Conservation (phyloP, 108 stramenopile genomes). For the Cyclotella choctawhatcheeana region DNA sequence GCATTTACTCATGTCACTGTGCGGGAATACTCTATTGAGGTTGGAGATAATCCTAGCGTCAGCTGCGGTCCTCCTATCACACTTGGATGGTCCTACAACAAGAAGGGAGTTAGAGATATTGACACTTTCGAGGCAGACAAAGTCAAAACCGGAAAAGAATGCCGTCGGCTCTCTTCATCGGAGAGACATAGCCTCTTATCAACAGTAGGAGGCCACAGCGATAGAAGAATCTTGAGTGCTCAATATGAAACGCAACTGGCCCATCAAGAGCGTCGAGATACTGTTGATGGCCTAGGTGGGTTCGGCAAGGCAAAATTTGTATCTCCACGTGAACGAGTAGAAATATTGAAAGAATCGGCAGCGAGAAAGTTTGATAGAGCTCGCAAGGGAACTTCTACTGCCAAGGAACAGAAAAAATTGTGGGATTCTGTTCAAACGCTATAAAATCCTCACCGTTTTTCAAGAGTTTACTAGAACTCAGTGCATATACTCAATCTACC, state of each 20-base stretch:
- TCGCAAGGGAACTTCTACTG: slow-evolving; percentile 29
- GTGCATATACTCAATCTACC: background rate
- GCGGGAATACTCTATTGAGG: slow-evolving; percentile 41
- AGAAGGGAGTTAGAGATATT: slow-evolving; percentile 32
- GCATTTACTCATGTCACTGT: slow-evolving; percentile 35
- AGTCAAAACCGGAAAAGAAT: background rate
- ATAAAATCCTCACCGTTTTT: background rate
- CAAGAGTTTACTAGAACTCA: background rate
- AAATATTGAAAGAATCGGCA: slow-evolving; percentile 45
- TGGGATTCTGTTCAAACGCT: slow-evolving; percentile 32
- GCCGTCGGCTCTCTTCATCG: slow-evolving; percentile 24
- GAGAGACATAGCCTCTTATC: slow-evolving; percentile 33
- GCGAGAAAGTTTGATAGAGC: slow-evolving; percentile 39
- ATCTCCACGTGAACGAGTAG: slow-evolving; percentile 37
- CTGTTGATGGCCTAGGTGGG: slow-evolving; percentile 41
- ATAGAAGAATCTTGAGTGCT: slow-evolving; percentile 31
- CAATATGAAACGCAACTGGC: slow-evolving; percentile 32
- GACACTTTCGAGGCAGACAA: slow-evolving; percentile 42
- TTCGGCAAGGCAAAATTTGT: slow-evolving; percentile 15
- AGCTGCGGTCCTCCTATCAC: slow-evolving; percentile 63
- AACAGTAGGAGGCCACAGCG: slow-evolving; percentile 30
- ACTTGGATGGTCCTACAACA: slow-evolving; percentile 67
- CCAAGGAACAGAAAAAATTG: slow-evolving; percentile 29
- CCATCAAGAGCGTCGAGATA: slow-evolving; percentile 26
- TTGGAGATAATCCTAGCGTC: slow-evolving; percentile 73